These are phyloP conservation scores for Chytriomyces sp. DNA, from an alignment of 192 early-diverging fungal genomes.

Conservation along the genomic window DNA sequence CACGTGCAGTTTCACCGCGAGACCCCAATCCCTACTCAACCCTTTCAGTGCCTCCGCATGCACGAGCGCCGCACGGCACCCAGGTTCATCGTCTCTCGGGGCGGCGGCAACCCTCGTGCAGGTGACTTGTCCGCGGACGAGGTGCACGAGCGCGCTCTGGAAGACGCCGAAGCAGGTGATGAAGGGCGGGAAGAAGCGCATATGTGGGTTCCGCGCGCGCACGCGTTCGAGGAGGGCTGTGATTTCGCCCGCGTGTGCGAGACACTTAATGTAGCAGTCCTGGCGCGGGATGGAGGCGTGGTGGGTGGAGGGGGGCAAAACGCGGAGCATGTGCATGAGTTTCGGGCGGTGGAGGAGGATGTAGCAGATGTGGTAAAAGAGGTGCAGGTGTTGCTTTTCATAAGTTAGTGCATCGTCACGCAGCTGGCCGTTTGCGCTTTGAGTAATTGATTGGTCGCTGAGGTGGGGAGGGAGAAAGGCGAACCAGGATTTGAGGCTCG, in stretches of 20 bases:
- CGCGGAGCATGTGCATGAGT: conserved; percentile 36
- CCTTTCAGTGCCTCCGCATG: conserved; percentile 12
- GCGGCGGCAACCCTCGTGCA: neutral
- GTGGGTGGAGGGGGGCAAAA: neutral
- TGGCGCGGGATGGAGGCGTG: neutral
- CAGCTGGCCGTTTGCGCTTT: neutral
- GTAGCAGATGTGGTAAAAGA: conserved; percentile 44
- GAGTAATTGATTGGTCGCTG: neutral
- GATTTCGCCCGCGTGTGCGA: neutral
- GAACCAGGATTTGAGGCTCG: conserved; percentile 43
- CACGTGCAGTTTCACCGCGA: neutral
- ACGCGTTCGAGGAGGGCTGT: neutral
- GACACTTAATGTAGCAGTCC: neutral
- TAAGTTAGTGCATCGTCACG: neutral
- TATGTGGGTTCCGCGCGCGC: neutral
- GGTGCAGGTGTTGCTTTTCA: conserved; percentile 30
- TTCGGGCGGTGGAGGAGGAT: conserved; percentile 48
- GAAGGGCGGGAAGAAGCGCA: neutral
- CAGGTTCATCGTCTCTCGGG: neutral
- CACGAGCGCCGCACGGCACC: neutral
- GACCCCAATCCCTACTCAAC: neutral
- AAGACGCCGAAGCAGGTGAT: conserved; percentile 2
- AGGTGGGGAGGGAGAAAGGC: conserved; percentile 28
- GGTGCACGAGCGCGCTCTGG: conserved; percentile 13
- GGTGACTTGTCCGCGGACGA: conserved; percentile 7